Base-by-base conservation (phyloP, 140 eudicot species). In the Bidens hawaiensis region DNA sequence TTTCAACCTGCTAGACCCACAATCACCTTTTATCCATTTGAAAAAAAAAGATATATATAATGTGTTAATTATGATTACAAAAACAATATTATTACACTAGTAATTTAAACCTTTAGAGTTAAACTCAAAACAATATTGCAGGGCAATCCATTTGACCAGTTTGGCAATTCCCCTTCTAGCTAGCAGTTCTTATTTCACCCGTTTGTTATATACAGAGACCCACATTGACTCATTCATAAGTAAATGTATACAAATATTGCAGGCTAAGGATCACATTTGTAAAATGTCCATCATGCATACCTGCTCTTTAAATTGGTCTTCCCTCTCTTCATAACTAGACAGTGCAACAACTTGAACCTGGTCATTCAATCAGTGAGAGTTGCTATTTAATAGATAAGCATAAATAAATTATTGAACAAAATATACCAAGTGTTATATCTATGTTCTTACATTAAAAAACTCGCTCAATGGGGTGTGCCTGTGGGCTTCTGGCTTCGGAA, bases 331-430 rank as follows among this genome's bases (percentile, higher is more conserved):
- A 76, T 19, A 94, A 76, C 99, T 94, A 42, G 95, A 79, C 26
- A 94, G 95, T 46, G 99, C 99, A 40, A 88, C 95, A 68, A 94
- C 99, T 82, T 94, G 90, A 73, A 94, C 97, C 99, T 94, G 66
- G 60, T 30, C 60, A 75, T 36, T 34, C 52, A 36, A 64, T 46
- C 63, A 70, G 43, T 56, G 28, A 59, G 31, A 67, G 17, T n/a
- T n/a, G 54, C 25, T 49, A 54, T 54, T 17, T 12, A n/a, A n/a
- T 58, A 60, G 3, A 70, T 26, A 31, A 9, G 60, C 33, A 42
- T 43, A 57, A 17, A n/a, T n/a, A n/a, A 4, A 43, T 23, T 43
- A 36, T 63, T 6, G 11, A 18, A n/a, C 16, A 46, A 15, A 18
- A 55, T 24, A 18, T 22, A 25, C 26, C 11, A 40, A 30, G 36